Evolutionary conservation across 176 grass and related monocot species (phyloP).

Genomic region (Tillandsia leiboldiana): DNA sequence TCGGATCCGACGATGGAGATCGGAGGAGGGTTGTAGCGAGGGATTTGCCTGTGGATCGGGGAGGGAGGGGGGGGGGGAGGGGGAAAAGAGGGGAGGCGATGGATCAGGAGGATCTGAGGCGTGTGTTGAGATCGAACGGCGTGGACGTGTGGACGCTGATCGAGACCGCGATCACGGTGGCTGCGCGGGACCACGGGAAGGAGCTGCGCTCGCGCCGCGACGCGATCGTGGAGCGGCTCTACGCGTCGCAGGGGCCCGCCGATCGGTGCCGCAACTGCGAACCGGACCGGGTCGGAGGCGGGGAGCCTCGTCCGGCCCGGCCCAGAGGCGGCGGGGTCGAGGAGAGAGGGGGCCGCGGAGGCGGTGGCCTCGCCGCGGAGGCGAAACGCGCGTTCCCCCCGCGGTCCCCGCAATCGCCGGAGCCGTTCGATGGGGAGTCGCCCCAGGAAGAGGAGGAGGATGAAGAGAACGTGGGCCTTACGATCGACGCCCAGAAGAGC

Average conservation of each 20-base stretch:
- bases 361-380: not conserved
- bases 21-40: not conserved
- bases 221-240: constrained; percentile 63
- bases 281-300: not conserved
- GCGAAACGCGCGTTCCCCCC: too few species aligned
- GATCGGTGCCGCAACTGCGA: constrained; percentile 39
- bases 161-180: constrained; percentile 46
- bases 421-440: not conserved
- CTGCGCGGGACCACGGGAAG: constrained; percentile 32
- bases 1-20: not conserved
- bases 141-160: constrained; percentile 64
- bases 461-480: not conserved
- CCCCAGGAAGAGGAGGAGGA: constrained; percentile 15
- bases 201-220: constrained; percentile 68
- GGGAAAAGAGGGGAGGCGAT: constrained; percentile 12
- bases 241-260: constrained; percentile 1
- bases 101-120: constrained; percentile 41
- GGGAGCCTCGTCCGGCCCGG: not conserved
- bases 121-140: constrained; percentile 35
- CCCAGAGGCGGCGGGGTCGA: not conserved
- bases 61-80: too few species aligned
- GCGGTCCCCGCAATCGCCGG: not conserved
- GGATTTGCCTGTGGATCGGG: not conserved
- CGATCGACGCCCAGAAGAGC: constrained; percentile 11
- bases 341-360: constrained; percentile 5